Percentiles rank a stretch among this genome's conserved stretches.
These are phyloP conservation scores for Candida xyloterini DNA, from an alignment of 805 yeast genomes.

Conservation along the genomic window DNA sequence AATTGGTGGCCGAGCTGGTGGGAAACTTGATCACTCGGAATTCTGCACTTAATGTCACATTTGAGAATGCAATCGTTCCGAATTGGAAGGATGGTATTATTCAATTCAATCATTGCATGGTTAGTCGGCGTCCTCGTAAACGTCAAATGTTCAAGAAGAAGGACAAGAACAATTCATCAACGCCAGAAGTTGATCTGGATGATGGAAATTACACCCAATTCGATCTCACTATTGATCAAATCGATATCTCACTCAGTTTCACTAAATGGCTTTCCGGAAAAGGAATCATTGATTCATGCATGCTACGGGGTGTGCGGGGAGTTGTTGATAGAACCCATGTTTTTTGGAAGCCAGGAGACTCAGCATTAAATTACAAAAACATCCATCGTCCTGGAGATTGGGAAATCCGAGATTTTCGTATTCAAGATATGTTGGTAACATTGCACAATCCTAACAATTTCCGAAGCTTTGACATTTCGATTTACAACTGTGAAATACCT, in stretches of 20 bases:
- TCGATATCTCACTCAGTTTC: slow-evolving; percentile 75
- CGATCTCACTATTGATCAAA: slow-evolving; percentile 84
- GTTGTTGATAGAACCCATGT: slow-evolving; percentile 90
- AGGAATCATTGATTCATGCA: slow-evolving; percentile 80
- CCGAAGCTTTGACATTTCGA: slow-evolving; percentile 80
- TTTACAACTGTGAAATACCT: slow-evolving; percentile 82
- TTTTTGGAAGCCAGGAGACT: slow-evolving; percentile 75
- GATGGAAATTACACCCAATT: slow-evolving; percentile 97
- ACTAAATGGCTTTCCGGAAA: slow-evolving; percentile 85
- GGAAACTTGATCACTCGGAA: slow-evolving; percentile 85
- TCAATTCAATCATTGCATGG: slow-evolving; percentile 78
- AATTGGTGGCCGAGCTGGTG: slow-evolving; percentile 72
- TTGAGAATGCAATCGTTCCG: slow-evolving; percentile 92
- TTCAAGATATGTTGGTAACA: slow-evolving; percentile 84
- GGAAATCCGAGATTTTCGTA: slow-evolving; percentile 76
- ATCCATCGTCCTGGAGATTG: slow-evolving; percentile 83
- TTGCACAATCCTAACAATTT: slow-evolving; percentile 77
- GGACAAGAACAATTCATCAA: not conserved
- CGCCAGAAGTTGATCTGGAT: slow-evolving; percentile 43
- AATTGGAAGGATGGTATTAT: slow-evolving; percentile 89
- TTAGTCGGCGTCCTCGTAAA: slow-evolving; percentile 72
- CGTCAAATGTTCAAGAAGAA: slow-evolving; percentile 31
- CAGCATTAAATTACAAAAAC: slow-evolving; percentile 77
- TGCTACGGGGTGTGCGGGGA: slow-evolving; percentile 84
- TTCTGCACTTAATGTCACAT: slow-evolving; percentile 77